Evolutionary conservation across 768 basidiomycete species (phyloP).

Genomic region (Wakefieldia striispora): DNA sequence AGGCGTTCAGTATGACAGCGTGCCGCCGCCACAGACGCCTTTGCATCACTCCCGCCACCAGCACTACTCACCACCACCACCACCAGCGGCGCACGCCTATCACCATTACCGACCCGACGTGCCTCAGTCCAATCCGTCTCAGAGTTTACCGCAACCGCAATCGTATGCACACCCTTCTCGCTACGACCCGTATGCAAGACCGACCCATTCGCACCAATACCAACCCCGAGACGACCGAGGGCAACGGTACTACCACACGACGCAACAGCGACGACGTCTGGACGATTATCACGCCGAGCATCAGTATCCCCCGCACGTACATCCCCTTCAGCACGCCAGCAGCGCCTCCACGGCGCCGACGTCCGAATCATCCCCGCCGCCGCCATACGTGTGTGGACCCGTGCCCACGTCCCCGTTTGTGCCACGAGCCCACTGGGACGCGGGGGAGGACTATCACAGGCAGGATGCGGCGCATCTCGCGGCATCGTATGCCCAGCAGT

Average conservation of each 20-base stretch:
- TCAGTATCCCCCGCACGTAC: too few relatives aligned
- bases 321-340: too few relatives aligned
- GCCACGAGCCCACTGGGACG: constrained; percentile 16
- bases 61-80: not conserved
- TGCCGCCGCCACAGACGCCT: constrained; percentile 7
- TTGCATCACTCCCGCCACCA: not conserved
- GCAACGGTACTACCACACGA: constrained; percentile 18
- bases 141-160: constrained; percentile 10
- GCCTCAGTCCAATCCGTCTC: constrained; percentile 19
- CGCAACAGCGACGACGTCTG: constrained; percentile 21
- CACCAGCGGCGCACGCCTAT: not conserved
- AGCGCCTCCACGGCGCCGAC: too few relatives aligned
- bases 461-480: too few relatives aligned
- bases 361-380: too few relatives aligned
- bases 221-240: constrained; percentile 14
- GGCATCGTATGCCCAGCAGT: too few relatives aligned
- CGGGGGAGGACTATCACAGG: too few relatives aligned
- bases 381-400: too few relatives aligned
- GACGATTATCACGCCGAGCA: not conserved
- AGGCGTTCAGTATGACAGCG: not conserved
- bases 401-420: not conserved
- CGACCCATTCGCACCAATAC: constrained; percentile 5
- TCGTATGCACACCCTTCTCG: constrained; percentile 11
- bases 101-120: constrained; percentile 14
- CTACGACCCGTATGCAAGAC: constrained; percentile 15